Base-by-base conservation (phyloP, 805 yeast species). In the Isabelozyma heimii region DNA sequence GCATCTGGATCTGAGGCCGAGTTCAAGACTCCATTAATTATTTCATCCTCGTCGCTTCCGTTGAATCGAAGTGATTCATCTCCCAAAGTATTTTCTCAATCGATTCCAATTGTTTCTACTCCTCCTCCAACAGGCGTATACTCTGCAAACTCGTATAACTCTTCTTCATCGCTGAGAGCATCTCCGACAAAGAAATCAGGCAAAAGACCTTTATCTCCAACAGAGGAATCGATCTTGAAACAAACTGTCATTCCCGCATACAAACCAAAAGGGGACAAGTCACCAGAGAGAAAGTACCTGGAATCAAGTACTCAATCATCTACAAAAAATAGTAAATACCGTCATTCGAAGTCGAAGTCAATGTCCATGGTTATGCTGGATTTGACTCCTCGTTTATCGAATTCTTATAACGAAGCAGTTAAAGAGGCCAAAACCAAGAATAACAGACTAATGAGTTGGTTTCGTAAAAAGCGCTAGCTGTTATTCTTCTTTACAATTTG, bases 231-330 rank as follows among this genome's bases (percentile, higher is more conserved):
- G 46, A 50, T 63, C 8, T 54, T 64, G 49, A 54, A 50, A 33
- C 50, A 54, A 45, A 64, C 69, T 12, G 54, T 49, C 45, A 64
- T 64, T n/a, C 69, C 69, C 12, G 52, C 54, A 5, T 63, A 51
- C 54, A 61, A 51, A 40, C 38, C 37, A 10, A n/a, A 28, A 8
- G 15, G 10, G 16, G 20, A 12, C 30, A 13, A 17, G 17, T n/a
- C 27, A 40, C 43, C 14, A 16, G 12, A 12, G 16, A 15, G 27
- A n/a, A 16, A 40, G 24, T 12, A 15, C 7, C 43, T 40, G 43
- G 43, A 13, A 14, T 14, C 27, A 14, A 40, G 28, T 5, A 40
- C 27, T 5, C 15, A 15, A 26, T 14, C 43, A 1, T 30, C 35
- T 30, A 30, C 5, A 30, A 30, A 13, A 13, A 30, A 30, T 30